These are phyloP conservation scores for Claviceps africana DNA, from an alignment of 2,329 filamentous ascomycete species.

Conservation along the genomic window DNA sequence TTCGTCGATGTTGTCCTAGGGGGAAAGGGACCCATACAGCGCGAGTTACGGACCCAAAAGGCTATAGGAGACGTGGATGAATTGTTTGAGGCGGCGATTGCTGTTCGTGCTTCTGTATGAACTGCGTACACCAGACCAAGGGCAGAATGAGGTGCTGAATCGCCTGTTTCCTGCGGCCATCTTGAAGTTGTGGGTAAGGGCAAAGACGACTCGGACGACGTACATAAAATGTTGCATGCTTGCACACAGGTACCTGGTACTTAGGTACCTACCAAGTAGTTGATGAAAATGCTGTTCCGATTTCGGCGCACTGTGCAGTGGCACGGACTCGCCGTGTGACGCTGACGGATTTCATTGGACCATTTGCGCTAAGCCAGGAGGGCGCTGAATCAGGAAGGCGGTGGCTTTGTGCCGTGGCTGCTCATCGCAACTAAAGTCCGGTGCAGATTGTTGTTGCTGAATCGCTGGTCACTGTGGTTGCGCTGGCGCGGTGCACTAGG, in stretches of 20 bases:
- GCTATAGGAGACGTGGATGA: background rate
- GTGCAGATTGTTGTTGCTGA: background rate
- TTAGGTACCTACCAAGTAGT: too few species aligned
- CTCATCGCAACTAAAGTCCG: background rate
- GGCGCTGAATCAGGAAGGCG: background rate
- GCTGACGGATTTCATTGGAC: background rate
- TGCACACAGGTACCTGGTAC: too few species aligned
- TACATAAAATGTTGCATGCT: too few species aligned
- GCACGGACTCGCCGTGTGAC: background rate
- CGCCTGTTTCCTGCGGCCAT: background rate
- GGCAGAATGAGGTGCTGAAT: background rate
- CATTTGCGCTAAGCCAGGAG: background rate
- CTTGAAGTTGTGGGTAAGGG: background rate
- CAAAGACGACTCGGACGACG: too few species aligned
- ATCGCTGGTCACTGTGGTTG: background rate
- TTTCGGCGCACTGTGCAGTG: background rate
- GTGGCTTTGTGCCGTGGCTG: background rate
- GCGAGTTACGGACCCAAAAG: background rate
- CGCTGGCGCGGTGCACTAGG: background rate
- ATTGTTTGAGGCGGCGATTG: too few species aligned
- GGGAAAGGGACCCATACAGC: background rate
- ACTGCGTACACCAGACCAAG: background rate
- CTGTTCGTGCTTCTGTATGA: background rate
- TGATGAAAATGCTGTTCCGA: too few species aligned
- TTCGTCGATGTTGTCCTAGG: too few species aligned